Evolutionary conservation across 2,329 filamentous ascomycete species (phyloP), one percentile per base, ranked within the genome.

Genomic region (Colletotrichum costaricense): DNA sequence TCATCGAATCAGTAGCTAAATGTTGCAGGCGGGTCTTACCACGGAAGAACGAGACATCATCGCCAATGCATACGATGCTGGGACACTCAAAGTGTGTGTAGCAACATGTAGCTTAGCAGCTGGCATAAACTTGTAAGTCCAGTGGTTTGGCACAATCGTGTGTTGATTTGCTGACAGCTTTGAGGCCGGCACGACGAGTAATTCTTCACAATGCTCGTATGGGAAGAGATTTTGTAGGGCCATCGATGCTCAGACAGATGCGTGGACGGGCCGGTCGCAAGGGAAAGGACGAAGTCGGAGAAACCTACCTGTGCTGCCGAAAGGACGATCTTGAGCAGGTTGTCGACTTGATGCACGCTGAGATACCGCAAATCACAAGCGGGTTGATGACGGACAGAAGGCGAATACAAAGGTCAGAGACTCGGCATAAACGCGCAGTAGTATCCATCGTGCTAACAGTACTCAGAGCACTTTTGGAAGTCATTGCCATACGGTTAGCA

Each of bases 21-120:
- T 6, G 12, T 42, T 12, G 74, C 81, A 91, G 84, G 91, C 91
- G 58, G 91, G 91, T 14, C 86, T 95, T 77, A 95, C 93, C 0
- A 91, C 88, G 0, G 93, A 95, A 81, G 93, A 95, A 79, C 88
- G 93, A 62, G 93, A 94, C 62, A 82, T 95, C 8, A 88, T 95
- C 67, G 91, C 93, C 2, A 87, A 87, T 46, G 93, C 93, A 14
- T 95, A 94, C 76, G 93, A 95, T 78, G 81, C 84, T 52, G 93
- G 93, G 0, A 84, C 88, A 5, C 79, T 95, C 22, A 92, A 92
- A 76, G 90, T 94, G 1, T 91, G 94, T 65, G 90, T 94, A 19
- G 93, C 93, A 49, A 95, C 93, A 2, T 95, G 93, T 77, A 94
- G 93, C 79, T 87, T 95, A 69, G 93, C 93, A n/a, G 93, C 93